Conservation (phyloP, 441 rosid genomes). For the Brassica balearica region DNA sequence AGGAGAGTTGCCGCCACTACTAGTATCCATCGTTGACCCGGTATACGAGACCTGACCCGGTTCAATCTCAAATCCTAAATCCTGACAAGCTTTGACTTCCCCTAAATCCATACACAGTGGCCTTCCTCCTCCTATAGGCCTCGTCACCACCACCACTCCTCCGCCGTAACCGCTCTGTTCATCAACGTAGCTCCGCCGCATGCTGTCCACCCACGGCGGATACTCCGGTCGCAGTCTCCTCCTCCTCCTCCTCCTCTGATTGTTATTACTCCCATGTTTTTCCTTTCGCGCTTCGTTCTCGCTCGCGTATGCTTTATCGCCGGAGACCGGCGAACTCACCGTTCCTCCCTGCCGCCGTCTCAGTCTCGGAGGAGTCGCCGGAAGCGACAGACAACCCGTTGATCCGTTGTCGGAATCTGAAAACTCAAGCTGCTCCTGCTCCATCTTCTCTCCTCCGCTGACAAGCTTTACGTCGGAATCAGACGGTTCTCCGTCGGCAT, state of each 20-base stretch:
- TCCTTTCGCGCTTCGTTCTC: slow-evolving; percentile 59
- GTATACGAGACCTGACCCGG: slow-evolving; percentile 63
- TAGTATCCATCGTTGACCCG: slow-evolving; percentile 66
- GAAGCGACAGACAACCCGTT: slow-evolving; percentile 60
- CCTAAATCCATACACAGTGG: slow-evolving; percentile 82
- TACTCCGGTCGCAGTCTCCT: slow-evolving; percentile 29
- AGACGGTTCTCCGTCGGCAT: slow-evolving; percentile 74
- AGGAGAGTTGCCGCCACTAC: slow-evolving; percentile 82
- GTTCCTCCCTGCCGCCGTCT: slow-evolving; percentile 13
- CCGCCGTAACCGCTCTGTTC: slow-evolving; percentile 48
- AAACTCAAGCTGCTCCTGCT: slow-evolving; percentile 33
- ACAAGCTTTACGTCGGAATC: slow-evolving; percentile 42
- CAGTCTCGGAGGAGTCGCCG: slow-evolving; percentile 57
- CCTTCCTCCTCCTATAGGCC: slow-evolving; percentile 75
- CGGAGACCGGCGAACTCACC: slow-evolving; percentile 20
- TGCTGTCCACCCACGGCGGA: slow-evolving; percentile 49
- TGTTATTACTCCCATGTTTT: slow-evolving; percentile 27
- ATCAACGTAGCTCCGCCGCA: slow-evolving; percentile 56
- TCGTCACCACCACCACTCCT: slow-evolving; percentile 70
- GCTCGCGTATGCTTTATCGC: slow-evolving; percentile 71
- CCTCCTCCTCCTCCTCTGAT: slow-evolving; percentile 46
- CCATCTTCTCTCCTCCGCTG: slow-evolving; percentile 20
- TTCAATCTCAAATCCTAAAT: slow-evolving; percentile 87
- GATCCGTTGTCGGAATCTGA: slow-evolving; percentile 71
- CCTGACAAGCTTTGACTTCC: slow-evolving; percentile 88